Evolutionary conservation across 148 eudicot genomes (phyloP).

Genomic region (Vaccinium vitisidaea): DNA sequence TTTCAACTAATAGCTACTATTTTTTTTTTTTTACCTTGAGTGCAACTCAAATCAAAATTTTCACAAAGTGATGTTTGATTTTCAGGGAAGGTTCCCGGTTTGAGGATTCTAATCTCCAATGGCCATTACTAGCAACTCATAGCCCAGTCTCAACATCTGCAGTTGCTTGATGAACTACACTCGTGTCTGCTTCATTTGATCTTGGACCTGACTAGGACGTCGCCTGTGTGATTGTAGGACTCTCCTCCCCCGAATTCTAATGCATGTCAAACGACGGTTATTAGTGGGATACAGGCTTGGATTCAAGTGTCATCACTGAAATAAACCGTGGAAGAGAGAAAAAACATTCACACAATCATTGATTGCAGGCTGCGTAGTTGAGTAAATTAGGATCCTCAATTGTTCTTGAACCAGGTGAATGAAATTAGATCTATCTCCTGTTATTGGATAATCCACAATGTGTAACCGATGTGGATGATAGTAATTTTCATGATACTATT

Average conservation of each 20-base stretch:
- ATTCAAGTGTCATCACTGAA: not conserved
- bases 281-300: not conserved
- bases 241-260: not conserved
- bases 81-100: not conserved
- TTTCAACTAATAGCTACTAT: too few species aligned
- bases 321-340: not conserved
- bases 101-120: not conserved
- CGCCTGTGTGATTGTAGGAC: not conserved
- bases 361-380: not conserved
- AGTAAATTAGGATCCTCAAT: too few species aligned
- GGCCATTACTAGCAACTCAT: not conserved
- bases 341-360: not conserved
- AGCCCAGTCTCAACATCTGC: not conserved
- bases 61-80: not conserved
- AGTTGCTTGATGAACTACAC: not conserved
- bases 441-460: not conserved
- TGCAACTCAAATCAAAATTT: not conserved
- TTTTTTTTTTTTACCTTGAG: not conserved
- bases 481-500: not conserved
- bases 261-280: not conserved
- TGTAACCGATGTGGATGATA: not conserved
- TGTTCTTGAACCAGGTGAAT: not conserved
- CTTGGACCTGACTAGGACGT: not conserved
- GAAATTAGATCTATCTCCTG: not conserved
- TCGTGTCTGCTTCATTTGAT: not conserved